phyloP scores from a whole-genome alignment of 345 rosid species.

The Kandelia obovata region DNA sequence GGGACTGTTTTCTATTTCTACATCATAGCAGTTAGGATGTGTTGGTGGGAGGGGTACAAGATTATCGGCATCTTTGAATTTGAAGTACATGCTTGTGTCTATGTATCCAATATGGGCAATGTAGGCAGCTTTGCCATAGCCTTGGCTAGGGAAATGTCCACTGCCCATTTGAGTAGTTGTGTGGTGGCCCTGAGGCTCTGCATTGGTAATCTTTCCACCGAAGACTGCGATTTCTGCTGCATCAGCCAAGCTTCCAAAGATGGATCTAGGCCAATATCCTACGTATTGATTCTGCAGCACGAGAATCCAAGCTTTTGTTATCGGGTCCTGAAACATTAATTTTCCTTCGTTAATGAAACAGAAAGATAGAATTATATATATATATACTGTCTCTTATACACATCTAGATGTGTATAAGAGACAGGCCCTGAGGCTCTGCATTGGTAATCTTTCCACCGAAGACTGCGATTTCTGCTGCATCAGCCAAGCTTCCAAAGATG shows the following conservation, averaged over 20 bases:
- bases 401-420: no score
- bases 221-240: background rate
- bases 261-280: conserved; percentile 15
- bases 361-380: no score
- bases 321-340: conserved; percentile 9
- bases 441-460: no score
- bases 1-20: background rate
- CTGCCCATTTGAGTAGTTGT: conserved; percentile 24
- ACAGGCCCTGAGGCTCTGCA: no score
- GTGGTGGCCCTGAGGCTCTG: background rate
- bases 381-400: no score
- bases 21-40: background rate
- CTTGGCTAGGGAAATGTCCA: conserved; percentile 16
- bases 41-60: background rate
- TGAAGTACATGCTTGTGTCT: background rate
- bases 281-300: background rate
- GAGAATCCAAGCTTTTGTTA: conserved; percentile 12
- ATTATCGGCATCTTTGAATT: background rate
- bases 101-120: background rate
- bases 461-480: no score
- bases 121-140: conserved; percentile 8
- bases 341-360: background rate
- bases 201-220: conserved; percentile 9
- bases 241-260: background rate
- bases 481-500: no score